Percentiles rank a stretch among this genome's conserved stretches.
Evolutionary conservation across 78 protist species (phyloP).

Genomic region (Dictyostelium capitatum): DNA sequence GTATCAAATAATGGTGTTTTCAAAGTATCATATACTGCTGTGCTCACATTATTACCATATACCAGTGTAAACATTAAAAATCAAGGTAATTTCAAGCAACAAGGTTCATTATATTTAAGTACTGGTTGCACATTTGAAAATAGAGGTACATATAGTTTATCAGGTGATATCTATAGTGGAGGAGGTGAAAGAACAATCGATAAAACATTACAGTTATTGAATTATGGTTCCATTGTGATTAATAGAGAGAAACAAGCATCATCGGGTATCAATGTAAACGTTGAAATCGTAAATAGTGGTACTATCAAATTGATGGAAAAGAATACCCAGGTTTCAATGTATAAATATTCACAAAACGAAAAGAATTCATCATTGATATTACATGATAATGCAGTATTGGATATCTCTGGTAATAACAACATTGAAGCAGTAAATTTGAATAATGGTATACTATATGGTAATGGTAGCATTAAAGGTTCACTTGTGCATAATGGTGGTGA

Average conservation of each 20-base stretch:
- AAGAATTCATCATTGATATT: neutral
- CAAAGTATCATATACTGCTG: no score
- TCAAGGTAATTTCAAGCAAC: neutral
- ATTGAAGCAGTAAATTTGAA: neutral
- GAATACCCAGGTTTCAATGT: no score
- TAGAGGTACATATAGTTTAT: neutral
- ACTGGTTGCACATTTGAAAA: neutral
- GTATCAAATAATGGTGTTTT: no score
- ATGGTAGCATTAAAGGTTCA: neutral
- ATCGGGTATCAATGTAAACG: neutral
- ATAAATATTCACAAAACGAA: neutral
- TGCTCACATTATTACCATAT: no score
- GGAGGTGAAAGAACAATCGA: neutral
- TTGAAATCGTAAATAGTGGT: constrained; percentile 2
- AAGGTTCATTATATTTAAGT: neutral
- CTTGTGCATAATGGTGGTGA: neutral
- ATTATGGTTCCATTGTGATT: neutral
- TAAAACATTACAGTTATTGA: neutral
- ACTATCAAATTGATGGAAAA: neutral
- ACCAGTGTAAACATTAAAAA: no score
- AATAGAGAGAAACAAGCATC: no score
- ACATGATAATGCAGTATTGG: neutral
- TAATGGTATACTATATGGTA: neutral
- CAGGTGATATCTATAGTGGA: no score
- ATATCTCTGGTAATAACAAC: neutral